Evolutionary conservation across 2,329 filamentous ascomycete species (phyloP).

Genomic region (Penicillium sp.): DNA sequence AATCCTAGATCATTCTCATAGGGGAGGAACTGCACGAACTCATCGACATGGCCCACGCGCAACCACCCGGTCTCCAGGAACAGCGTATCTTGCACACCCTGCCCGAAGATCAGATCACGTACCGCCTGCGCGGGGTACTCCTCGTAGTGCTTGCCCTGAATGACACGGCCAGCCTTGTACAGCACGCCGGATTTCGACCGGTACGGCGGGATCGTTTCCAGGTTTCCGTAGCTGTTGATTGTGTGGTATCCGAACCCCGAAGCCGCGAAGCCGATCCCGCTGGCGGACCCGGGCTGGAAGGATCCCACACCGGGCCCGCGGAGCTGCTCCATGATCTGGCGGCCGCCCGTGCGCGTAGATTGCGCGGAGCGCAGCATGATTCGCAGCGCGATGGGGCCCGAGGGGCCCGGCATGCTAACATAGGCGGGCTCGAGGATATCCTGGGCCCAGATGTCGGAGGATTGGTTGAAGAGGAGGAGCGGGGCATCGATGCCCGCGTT

Average conservation of each 20-base stretch:
- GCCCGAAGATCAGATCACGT: slow-evolving; percentile 36
- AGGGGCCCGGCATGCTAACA: slow-evolving; percentile 44
- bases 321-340: slow-evolving; percentile 40
- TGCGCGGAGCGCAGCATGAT: slow-evolving; percentile 39
- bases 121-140: slow-evolving; percentile 26
- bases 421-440: slow-evolving; percentile 49
- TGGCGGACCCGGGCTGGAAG: slow-evolving; percentile 28
- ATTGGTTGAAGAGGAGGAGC: slow-evolving; percentile 29
- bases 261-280: slow-evolving; percentile 22
- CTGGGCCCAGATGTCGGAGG: slow-evolving; percentile 45
- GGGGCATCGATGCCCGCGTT: slow-evolving; percentile 25
- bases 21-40: slow-evolving; percentile 42
- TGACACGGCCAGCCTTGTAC: slow-evolving; percentile 31
- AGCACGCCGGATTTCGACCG: slow-evolving; percentile 4
- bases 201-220: slow-evolving; percentile 47
- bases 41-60: slow-evolving; percentile 39
- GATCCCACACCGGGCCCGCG: slow-evolving; percentile 35
- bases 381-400: slow-evolving; percentile 38
- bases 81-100: slow-evolving; percentile 43
- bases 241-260: slow-evolving; percentile 20
- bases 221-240: slow-evolving; percentile 38
- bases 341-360: slow-evolving; percentile 31
- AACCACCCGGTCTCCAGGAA: slow-evolving; percentile 42
- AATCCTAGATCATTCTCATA: slow-evolving; percentile 27
- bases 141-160: slow-evolving; percentile 25